A percentile compares a stretch with the other conserved stretches of the same genome.
phyloP scores from a whole-genome alignment of 768 basidiomycete genomes.

The Kockovaella imperatae region DNA sequence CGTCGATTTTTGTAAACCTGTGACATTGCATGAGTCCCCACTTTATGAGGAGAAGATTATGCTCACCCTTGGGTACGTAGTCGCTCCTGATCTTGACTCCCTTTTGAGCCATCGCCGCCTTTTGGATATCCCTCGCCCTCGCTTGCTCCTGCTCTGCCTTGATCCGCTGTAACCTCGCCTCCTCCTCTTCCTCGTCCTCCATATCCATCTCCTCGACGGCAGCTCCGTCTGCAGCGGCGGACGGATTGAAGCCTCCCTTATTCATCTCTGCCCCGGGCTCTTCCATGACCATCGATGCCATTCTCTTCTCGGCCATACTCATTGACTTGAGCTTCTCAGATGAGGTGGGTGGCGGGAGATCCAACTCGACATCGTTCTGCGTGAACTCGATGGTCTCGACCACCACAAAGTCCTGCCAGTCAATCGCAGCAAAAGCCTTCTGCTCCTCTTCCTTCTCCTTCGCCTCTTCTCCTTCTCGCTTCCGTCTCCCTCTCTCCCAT shows the following conservation, averaged over 20 bases:
- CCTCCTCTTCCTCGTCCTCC: slow-evolving; percentile 58
- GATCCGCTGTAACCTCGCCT: slow-evolving; percentile 53
- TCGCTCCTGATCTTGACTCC: slow-evolving; percentile 56
- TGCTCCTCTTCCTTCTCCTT: slow-evolving; percentile 90
- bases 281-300: slow-evolving; percentile 98
- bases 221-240: slow-evolving; percentile 49
- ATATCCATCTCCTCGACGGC: slow-evolving; percentile 70
- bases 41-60: not conserved
- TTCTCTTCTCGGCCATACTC: slow-evolving; percentile 93
- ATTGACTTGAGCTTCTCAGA: slow-evolving; percentile 90
- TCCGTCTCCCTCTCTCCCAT: slow-evolving; percentile 77
- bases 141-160: slow-evolving; percentile 58
- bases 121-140: slow-evolving; percentile 70
- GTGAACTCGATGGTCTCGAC: slow-evolving; percentile 86
- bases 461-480: slow-evolving; percentile 74
- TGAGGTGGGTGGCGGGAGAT: slow-evolving; percentile 93
- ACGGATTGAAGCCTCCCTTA: slow-evolving; percentile 43
- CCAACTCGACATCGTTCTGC: slow-evolving; percentile 65
- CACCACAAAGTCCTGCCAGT: slow-evolving; percentile 98
- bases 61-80: slow-evolving; percentile 85
- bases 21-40: not conserved
- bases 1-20: slow-evolving; percentile 49
- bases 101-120: slow-evolving; percentile 50
- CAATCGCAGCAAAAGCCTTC: slow-evolving; percentile 93
- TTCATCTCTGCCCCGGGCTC: slow-evolving; percentile 81